These are phyloP conservation scores for Kazachstania kunashirensis DNA, from an alignment of 805 yeast genomes.

Conservation along the genomic window DNA sequence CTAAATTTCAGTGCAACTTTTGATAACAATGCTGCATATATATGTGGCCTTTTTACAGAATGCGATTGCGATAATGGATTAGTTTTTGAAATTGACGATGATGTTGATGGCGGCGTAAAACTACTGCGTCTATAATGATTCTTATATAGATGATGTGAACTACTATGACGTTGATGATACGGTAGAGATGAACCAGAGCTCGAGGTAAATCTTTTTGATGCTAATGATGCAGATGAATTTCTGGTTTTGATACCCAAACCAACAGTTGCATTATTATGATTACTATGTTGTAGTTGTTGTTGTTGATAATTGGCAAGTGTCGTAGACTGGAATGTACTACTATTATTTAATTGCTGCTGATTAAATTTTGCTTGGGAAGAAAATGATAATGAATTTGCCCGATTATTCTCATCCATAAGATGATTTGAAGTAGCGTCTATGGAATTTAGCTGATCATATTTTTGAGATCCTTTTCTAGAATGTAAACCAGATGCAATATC, in stretches of 20 bases:
- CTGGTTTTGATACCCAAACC: conserved; percentile 38
- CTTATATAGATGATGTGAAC: conserved; percentile 2
- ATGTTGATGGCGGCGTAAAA: conserved; percentile 2
- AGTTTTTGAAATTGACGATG: conserved; percentile 35
- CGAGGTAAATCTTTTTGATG: conserved; percentile 31
- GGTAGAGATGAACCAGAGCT: conserved; percentile 15
- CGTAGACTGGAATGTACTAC: not conserved
- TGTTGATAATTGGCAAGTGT: no score
- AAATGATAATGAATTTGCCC: conserved; percentile 1
- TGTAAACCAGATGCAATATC: conserved; percentile 27
- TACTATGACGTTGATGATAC: conserved; percentile 8
- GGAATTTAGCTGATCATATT: conserved; percentile 24
- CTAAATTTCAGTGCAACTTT: conserved; percentile 73
- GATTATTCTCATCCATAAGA: conserved; percentile 16
- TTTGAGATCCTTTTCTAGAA: conserved; percentile 31
- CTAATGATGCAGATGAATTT: conserved; percentile 35
- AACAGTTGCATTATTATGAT: conserved; percentile 3
- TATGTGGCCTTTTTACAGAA: conserved; percentile 44
- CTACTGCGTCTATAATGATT: conserved; percentile 10
- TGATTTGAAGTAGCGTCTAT: conserved; percentile 12
- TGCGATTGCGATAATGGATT: conserved; percentile 40
- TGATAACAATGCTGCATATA: conserved; percentile 84
- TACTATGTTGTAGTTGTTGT: not conserved
- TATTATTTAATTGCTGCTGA: not conserved
- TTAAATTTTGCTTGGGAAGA: not conserved